A percentile compares a stretch with the other conserved stretches of the same genome.
Evolutionary conservation across 306 rosid species (phyloP).

Genomic region (Prunus salicina): DNA sequence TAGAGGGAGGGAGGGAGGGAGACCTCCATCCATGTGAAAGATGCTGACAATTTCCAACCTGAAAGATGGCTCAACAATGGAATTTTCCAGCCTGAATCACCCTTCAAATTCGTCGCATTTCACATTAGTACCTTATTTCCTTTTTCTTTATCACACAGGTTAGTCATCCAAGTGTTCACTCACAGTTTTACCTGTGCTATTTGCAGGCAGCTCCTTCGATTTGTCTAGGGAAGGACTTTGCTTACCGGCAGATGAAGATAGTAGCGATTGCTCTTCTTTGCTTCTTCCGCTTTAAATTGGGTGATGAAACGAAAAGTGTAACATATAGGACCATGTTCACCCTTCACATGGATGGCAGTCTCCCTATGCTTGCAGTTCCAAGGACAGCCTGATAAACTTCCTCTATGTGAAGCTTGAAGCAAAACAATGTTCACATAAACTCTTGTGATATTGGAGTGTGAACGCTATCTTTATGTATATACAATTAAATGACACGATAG

Average conservation of each 20-base stretch:
- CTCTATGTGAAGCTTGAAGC: background rate
- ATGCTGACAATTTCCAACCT: slow-evolving; percentile 57
- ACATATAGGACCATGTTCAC: slow-evolving; percentile 73
- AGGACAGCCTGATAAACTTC: slow-evolving; percentile 25
- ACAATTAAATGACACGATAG: too few relatives aligned
- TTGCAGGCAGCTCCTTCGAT: slow-evolving; percentile 70
- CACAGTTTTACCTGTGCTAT: background rate
- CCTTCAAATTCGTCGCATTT: slow-evolving; percentile 73
- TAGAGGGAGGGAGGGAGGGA: too few relatives aligned
- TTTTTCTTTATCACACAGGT: too few relatives aligned
- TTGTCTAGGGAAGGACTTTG: slow-evolving; percentile 77
- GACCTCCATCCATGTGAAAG: background rate
- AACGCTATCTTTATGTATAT: too few relatives aligned
- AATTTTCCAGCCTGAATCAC: slow-evolving; percentile 53
- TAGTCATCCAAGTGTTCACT: background rate
- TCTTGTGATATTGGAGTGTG: background rate
- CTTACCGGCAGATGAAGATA: slow-evolving; percentile 79
- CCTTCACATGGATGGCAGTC: slow-evolving; percentile 72
- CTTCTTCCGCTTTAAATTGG: slow-evolving; percentile 58
- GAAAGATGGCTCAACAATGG: slow-evolving; percentile 75
- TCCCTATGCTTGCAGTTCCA: slow-evolving; percentile 50
- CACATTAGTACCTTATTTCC: slow-evolving; percentile 39
- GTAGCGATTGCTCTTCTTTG: slow-evolving; percentile 50
- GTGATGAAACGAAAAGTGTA: slow-evolving; percentile 34
- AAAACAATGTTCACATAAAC: background rate